Evolutionary conservation across 1,139 yeast genomes (phyloP), one percentile per base, ranked within the genome.

Genomic region (Zhuliangozyma blackwelliae): DNA sequence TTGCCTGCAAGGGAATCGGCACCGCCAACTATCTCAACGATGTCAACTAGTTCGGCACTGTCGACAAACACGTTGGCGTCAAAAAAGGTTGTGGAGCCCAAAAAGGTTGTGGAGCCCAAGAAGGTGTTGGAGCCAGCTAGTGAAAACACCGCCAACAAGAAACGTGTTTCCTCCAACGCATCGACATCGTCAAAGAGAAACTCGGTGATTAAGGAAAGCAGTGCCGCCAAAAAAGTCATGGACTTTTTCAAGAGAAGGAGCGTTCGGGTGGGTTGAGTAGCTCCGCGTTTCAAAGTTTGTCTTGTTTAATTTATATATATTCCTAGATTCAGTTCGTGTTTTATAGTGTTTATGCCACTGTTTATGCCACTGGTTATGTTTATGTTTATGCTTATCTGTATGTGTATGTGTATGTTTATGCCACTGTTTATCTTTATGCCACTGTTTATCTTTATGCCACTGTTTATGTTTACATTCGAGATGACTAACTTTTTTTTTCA

Each of bases 191-290:
- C 51, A n/a, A 46, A 39, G 30, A 38, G 36, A 32, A 44, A 43
- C 33, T 39, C 49, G 8, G 39, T 42, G 13, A 48, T 26, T 10
- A 75, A 72, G 46, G 83, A 78, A 48, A 79, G 80, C 26, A 80
- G 89, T 38, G 83, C 90, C 2, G 87, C 90, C 10, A 77, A 80
- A 51, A 81, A 79, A 50, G 90, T 84, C 21, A 79, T 84, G 77
- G 90, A 84, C 56, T 84, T 84, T 55, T 83, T 84, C 64, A 83
- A 82, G 56, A 75, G 92, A 59, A 77, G 88, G 62, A 83, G 90
- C 57, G 76, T 77, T 10, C 52, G 69, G 43, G 60, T 66, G 20
- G 55, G 54, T 37, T 57, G 45, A 40, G 27, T 16, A 4, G 16
- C 16, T 16, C 16, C 4, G 10, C 16, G 4, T 16, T 16, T 9